phyloP scores from a whole-genome alignment of 768 basidiomycete species.

The Floccularia luteovirens region DNA sequence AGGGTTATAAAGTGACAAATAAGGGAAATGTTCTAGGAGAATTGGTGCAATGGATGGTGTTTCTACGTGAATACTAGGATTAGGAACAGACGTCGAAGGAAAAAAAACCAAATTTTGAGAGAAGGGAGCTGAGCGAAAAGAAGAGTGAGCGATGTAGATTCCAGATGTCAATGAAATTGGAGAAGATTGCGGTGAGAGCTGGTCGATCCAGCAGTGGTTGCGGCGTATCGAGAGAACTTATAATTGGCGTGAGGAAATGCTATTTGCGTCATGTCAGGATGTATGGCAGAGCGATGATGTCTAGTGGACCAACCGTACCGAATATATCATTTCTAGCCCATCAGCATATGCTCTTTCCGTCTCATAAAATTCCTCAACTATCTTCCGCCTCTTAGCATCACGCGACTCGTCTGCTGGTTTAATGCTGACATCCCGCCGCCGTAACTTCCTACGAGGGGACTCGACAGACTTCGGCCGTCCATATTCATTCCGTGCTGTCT shows the following conservation, averaged over 20 bases:
- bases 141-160: slow-evolving; percentile 77
- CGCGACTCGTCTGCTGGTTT: slow-evolving; percentile 39
- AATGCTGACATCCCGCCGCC: slow-evolving; percentile 27
- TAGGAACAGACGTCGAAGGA: slow-evolving; percentile 4
- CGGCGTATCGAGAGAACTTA: slow-evolving; percentile 62
- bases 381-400: slow-evolving; percentile 52
- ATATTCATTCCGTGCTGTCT: slow-evolving; percentile 11
- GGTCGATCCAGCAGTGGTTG: slow-evolving; percentile 63
- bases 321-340: slow-evolving; percentile 77
- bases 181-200: slow-evolving; percentile 69
- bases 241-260: slow-evolving; percentile 81
- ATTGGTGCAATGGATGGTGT: slow-evolving; percentile 27
- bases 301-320: slow-evolving; percentile 34
- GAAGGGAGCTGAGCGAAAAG: slow-evolving; percentile 38
- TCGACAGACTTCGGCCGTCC: slow-evolving; percentile 31
- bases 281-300: neutral
- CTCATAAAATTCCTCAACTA: slow-evolving; percentile 75
- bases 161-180: slow-evolving; percentile 90
- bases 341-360: slow-evolving; percentile 78
- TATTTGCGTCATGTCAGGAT: slow-evolving; percentile 18
- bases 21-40: slow-evolving; percentile 79
- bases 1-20: slow-evolving; percentile 80
- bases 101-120: slow-evolving; percentile 3
- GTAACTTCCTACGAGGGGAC: slow-evolving; percentile 25
- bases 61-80: no score